phyloP scores from a whole-genome alignment of 2,329 filamentous ascomycete genomes.

The Pseudogymnoascus sp. region DNA sequence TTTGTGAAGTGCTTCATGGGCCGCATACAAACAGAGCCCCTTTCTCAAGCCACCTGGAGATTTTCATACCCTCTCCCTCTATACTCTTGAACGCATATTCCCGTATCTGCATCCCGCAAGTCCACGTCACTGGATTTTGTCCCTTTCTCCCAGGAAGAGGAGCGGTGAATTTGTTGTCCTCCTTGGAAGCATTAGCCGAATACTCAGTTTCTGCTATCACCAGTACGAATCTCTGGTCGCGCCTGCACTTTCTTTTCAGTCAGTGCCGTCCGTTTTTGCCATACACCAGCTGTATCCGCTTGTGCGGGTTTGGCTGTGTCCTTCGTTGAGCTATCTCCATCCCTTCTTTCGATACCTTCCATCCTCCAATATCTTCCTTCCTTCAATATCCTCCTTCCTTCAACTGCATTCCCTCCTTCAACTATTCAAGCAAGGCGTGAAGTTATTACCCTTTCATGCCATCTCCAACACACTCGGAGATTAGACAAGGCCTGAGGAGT shows the following conservation, averaged over 20 bases:
- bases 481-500: neutral
- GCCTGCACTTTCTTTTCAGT: neutral
- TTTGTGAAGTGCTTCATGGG: neutral
- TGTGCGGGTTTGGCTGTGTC: neutral
- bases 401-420: neutral
- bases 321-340: neutral
- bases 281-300: neutral
- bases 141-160: neutral
- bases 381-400: neutral
- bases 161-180: neutral
- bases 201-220: neutral
- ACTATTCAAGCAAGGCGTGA: neutral
- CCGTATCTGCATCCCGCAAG: neutral
- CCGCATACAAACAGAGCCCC: neutral
- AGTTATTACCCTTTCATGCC: neutral
- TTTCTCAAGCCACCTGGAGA: neutral
- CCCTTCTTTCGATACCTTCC: too few relatives aligned
- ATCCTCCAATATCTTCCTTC: too few relatives aligned
- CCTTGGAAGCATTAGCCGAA: neutral
- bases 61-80: neutral
- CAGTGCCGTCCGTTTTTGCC: neutral
- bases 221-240: neutral
- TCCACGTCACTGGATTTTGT: neutral
- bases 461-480: neutral
- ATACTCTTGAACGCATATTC: neutral